Percentiles rank a stretch among this genome's conserved stretches.
These are phyloP conservation scores for Aureobasidium musti DNA, from an alignment of 2,329 filamentous ascomycete genomes.

Conservation along the genomic window DNA sequence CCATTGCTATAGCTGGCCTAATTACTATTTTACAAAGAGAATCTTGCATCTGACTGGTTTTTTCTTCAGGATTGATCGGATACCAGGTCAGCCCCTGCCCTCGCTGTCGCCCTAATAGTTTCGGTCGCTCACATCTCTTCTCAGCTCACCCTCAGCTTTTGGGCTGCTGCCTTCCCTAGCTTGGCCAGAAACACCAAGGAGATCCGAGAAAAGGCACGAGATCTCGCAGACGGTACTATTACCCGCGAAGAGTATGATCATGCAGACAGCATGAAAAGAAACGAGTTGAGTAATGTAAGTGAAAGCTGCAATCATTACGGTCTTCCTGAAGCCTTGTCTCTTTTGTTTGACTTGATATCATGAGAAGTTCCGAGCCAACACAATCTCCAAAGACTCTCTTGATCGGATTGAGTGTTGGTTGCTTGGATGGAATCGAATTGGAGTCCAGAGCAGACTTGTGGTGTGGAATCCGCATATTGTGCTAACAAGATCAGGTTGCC, in stretches of 20 bases:
- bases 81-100: no score
- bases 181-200: conserved; percentile 57
- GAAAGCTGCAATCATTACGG: neutral
- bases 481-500: conserved; percentile 37
- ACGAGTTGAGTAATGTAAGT: conserved; percentile 60
- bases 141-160: conserved; percentile 55
- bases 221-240: conserved; percentile 56
- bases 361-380: no score
- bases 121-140: no score
- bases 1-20: no score
- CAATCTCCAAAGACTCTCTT: no score
- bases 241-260: conserved; percentile 61
- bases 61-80: conserved; percentile 63
- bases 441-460: neutral
- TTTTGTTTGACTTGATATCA: neutral
- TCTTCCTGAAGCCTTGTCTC: neutral
- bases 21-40: no score
- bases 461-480: neutral
- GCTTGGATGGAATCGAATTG: no score
- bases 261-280: conserved; percentile 63
- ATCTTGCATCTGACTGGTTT: no score
- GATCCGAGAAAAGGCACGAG: conserved; percentile 53
- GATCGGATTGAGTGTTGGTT: no score
- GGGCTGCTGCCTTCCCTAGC: conserved; percentile 65
- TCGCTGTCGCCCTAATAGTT: no score